Base-by-base conservation (phyloP, 2,329 filamentous ascomycete genomes). In the Aspergillus terreus region DNA sequence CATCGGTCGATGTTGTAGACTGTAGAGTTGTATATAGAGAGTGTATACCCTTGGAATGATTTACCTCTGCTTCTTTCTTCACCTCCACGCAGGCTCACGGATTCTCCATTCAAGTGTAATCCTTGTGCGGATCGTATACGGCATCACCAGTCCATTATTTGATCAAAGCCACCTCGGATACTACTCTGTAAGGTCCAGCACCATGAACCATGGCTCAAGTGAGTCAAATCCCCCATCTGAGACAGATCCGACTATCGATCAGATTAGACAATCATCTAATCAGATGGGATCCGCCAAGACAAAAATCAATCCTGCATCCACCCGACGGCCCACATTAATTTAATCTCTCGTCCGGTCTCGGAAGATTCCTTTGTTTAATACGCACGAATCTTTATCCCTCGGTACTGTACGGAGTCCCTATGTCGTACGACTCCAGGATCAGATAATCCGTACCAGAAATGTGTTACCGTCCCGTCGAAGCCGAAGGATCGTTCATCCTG, bases 211-310 rank as follows among this genome's bases (percentile, higher is more conserved):
- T 30, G 27, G 27, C 27, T 10, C 27, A 30, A 23, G 5, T 23
- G 23, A 23, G 6, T 30, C 27, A 30, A 30, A 30, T 23, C 23
- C 23, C 4, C 4, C 23, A 23, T 23, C 27, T 11, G 27, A 30
- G 27, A 11, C 27, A 30, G 27, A 30, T 30, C 27, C 45, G 51
- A 46, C 33, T 21, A 41, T 56, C 50, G 57, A 67, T 65, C 59
- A 62, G 65, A 65, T 67, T 65, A 64, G 58, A 64, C 61, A 46
- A 48, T 42, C 44, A 66, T 63, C 63, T 63, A 63, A 62, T 65
- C 61, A 57, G 60, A 65, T 62, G 49, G 42, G 15, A 40, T 49
- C 35, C 46, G 27, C 21, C 54, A 46, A 46, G 36, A 23, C 19
- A 19, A 30, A 12, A n/a, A 27, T 38, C 6, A n/a, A 6, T 38